Percentiles rank a stretch among this genome's conserved stretches.
Evolutionary conservation across 2,329 filamentous ascomycete genomes (phyloP).

Genomic region (Macrophomina tecta): DNA sequence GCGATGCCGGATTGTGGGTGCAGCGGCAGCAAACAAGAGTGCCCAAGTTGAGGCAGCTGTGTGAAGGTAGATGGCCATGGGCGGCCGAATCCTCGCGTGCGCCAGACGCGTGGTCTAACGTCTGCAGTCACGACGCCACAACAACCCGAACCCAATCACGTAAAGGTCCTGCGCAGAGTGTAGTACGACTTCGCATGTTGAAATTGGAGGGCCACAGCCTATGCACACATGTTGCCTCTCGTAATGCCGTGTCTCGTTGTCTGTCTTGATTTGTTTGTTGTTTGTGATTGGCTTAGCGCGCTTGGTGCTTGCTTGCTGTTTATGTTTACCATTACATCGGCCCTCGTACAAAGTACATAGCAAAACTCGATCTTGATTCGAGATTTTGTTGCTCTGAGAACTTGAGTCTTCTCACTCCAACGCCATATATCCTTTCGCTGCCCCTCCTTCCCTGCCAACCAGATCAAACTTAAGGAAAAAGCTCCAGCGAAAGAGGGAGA

Average conservation of each 20-base stretch:
- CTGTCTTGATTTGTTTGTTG: conserved; percentile 24
- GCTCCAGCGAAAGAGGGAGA: neutral
- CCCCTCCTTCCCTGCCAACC: conserved; percentile 3
- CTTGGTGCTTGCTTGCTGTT: conserved; percentile 15
- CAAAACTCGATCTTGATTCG: conserved; percentile 15
- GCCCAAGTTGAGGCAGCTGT: too few species aligned
- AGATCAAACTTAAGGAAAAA: conserved; percentile 6
- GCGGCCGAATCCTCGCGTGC: too few species aligned
- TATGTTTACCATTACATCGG: conserved; percentile 23
- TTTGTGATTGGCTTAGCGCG: conserved; percentile 18
- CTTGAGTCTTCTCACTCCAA: conserved; percentile 5
- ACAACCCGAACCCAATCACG: neutral
- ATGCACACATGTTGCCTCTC: neutral
- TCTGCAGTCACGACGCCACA: neutral
- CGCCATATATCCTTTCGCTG: conserved; percentile 8
- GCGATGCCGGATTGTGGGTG: neutral
- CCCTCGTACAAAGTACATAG: conserved; percentile 26
- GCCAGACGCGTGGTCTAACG: neutral
- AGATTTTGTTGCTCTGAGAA: conserved; percentile 12
- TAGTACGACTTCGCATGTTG: neutral
- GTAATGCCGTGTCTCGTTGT: conserved; percentile 7
- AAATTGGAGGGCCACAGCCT: conserved; percentile 1
- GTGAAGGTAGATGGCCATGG: too few species aligned
- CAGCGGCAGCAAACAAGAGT: too few species aligned
- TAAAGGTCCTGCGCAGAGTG: neutral